Evolutionary conservation across 1,139 yeast species (phyloP), one percentile per base, ranked within the genome.

Genomic region (Pichia sp.): DNA sequence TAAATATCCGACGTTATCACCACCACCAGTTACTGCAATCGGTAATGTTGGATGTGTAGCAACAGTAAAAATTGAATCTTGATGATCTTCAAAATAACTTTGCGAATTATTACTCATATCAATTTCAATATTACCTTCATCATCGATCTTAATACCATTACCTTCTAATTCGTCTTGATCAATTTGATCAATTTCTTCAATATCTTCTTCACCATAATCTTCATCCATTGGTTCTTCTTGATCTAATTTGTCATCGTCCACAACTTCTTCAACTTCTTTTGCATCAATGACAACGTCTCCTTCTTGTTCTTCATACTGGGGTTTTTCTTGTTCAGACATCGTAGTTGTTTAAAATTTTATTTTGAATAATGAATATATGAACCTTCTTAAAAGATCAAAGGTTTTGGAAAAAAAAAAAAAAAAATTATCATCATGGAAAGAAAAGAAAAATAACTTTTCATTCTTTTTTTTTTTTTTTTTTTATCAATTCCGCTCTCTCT

Each of bases 41-140:
- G 96, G 96, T 48, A 87, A 69, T 14, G 72, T 70, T 32, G 96
- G 97, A 59, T 88, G 96, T 18, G 78, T 67, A 43, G 83, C 76
- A 15, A 91, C 71, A 20, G 84, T 72, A 62, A 85, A 91, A 11
- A 91, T 76, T 4, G 95, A 82, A 60, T 88, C 96, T 42, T 74
- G 72, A 59, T 91, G 98, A 54, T 76, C 74, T 59, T 91, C 98
- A 59, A 89, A 91, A 61, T 87, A 91, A 0, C 87, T 70, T 67
- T 83, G 75, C 4, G 97, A 87, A 65, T 91, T 89, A 63, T 91
- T 89, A 37, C 89, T 70, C 77, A 88, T 68, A 57, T 88, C 96
- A 31, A 80, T 66, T 57, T 77, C 85, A 31, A 72, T 55, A 40
- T 61, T 61, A 6, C 53, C 56, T 11, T 66, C 68, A 30, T 62